phyloP scores from a whole-genome alignment of 805 yeast genomes.

The Yamadazyma tumulicola region DNA sequence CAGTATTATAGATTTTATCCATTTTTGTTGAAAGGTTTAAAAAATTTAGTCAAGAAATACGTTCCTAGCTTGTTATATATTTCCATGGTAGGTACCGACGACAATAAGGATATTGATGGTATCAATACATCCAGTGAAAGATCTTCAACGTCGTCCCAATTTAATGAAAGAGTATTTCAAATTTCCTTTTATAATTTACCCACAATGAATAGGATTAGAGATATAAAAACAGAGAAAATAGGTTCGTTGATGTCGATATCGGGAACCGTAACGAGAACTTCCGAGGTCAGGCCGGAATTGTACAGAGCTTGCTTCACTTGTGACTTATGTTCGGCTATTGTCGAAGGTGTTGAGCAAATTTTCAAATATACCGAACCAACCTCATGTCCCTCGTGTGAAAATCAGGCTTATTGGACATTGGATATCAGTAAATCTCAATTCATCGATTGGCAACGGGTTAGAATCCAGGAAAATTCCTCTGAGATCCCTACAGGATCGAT shows the following conservation, averaged over 20 bases:
- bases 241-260: constrained; percentile 81
- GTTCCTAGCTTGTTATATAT: constrained; percentile 63
- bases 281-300: constrained; percentile 94
- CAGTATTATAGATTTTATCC: constrained; percentile 94
- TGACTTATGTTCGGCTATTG: constrained; percentile 78
- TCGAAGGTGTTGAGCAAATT: constrained; percentile 87
- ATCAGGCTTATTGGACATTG: constrained; percentile 81
- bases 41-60: constrained; percentile 65
- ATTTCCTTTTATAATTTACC: constrained; percentile 88
- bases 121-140: constrained; percentile 19
- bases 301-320: constrained; percentile 84
- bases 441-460: constrained; percentile 93
- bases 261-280: constrained; percentile 94
- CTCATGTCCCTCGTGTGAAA: constrained; percentile 84
- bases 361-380: constrained; percentile 95
- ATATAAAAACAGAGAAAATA: constrained; percentile 81
- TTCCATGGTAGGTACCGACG: constrained; percentile 40
- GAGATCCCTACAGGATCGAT: constrained; percentile 98
- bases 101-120: constrained; percentile 20
- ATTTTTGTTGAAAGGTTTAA: constrained; percentile 70
- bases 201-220: constrained; percentile 78
- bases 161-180: constrained; percentile 76
- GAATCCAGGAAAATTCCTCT: constrained; percentile 93
- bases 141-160: constrained; percentile 42
- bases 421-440: constrained; percentile 81